Evolutionary conservation across 2,329 filamentous ascomycete genomes (phyloP).

Genomic region (Penicillium aurantiogriseum): DNA sequence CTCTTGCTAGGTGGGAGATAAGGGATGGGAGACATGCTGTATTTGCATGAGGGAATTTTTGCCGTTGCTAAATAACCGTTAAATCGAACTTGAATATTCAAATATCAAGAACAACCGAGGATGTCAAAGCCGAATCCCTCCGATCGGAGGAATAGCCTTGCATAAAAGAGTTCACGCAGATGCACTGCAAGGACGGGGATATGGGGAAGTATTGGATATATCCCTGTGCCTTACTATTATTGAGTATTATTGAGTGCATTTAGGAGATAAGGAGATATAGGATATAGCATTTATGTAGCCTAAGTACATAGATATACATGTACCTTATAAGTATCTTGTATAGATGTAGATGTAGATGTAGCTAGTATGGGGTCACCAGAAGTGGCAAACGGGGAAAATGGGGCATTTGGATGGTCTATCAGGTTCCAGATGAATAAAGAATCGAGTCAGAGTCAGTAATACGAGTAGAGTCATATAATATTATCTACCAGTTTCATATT

Average conservation of each 20-base stretch:
- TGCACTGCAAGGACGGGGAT: slow-evolving; percentile 20
- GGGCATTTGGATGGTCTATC: background rate
- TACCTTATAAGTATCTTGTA: background rate
- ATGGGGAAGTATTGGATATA: slow-evolving; percentile 6
- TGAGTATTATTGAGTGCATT: background rate
- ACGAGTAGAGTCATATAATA: background rate
- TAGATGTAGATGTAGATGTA: background rate
- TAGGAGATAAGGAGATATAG: background rate
- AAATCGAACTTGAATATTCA: background rate
- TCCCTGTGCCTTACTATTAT: background rate
- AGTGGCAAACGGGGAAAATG: slow-evolving; percentile 12
- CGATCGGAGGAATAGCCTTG: slow-evolving; percentile 14
- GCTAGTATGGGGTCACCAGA: background rate
- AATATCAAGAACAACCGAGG: slow-evolving; percentile 10
- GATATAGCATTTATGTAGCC: no score
- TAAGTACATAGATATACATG: background rate
- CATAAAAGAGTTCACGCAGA: slow-evolving; percentile 11
- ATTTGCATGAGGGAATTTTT: background rate
- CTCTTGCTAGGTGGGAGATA: slow-evolving; percentile 3
- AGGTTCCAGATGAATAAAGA: slow-evolving; percentile 10
- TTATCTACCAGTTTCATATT: no score
- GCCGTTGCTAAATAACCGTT: background rate
- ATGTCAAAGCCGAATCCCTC: slow-evolving; percentile 16
- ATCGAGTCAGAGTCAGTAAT: background rate
- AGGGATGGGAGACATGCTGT: background rate